Percentiles rank a stretch among this genome's conserved stretches.
phyloP scores from a whole-genome alignment of 2,329 filamentous ascomycete species.

The Beauveria brongniartii region DNA sequence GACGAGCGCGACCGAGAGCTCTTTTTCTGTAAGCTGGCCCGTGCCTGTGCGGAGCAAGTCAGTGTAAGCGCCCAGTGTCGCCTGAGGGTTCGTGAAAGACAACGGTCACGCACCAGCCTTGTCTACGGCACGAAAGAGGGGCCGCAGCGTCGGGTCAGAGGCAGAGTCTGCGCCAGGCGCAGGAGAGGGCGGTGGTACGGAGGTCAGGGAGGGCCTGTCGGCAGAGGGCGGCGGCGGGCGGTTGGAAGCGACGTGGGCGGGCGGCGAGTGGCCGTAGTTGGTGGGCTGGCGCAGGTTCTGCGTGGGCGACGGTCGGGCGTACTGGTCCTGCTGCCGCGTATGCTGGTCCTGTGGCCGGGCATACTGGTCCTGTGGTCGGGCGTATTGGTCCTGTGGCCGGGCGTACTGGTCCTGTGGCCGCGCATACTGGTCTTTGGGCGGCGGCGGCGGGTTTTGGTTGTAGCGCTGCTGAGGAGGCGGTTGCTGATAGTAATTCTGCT shows the following conservation, averaged over 20 bases:
- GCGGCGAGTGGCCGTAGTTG: conserved; percentile 41
- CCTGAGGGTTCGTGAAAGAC: background rate
- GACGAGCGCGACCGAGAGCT: conserved; percentile 83
- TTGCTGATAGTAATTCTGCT: conserved; percentile 15
- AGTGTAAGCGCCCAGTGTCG: background rate
- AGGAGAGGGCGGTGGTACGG: conserved; percentile 60
- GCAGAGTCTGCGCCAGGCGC: conserved; percentile 39
- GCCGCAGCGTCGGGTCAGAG: conserved; percentile 67
- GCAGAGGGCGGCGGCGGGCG: conserved; percentile 32
- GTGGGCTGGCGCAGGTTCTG: conserved; percentile 17
- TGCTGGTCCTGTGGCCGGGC: conserved; percentile 18
- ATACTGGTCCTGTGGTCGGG: conserved; percentile 19
- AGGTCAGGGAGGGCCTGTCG: conserved; percentile 46
- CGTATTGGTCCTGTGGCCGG: conserved; percentile 19
- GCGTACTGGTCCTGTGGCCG: conserved; percentile 16
- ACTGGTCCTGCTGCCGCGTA: conserved; percentile 15
- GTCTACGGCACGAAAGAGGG: conserved; percentile 86
- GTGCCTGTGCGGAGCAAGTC: conserved; percentile 41
- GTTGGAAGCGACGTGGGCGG: conserved; percentile 32
- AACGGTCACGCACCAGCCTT: conserved; percentile 51
- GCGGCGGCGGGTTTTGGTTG: conserved; percentile 40
- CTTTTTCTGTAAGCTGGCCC: conserved; percentile 75
- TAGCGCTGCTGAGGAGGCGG: conserved; percentile 29
- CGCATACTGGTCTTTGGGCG: conserved; percentile 25
- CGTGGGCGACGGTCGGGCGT: conserved; percentile 12